Evolutionary conservation across 176 grass and related monocot species (phyloP).

Genomic region (Hordeum vulgare): DNA sequence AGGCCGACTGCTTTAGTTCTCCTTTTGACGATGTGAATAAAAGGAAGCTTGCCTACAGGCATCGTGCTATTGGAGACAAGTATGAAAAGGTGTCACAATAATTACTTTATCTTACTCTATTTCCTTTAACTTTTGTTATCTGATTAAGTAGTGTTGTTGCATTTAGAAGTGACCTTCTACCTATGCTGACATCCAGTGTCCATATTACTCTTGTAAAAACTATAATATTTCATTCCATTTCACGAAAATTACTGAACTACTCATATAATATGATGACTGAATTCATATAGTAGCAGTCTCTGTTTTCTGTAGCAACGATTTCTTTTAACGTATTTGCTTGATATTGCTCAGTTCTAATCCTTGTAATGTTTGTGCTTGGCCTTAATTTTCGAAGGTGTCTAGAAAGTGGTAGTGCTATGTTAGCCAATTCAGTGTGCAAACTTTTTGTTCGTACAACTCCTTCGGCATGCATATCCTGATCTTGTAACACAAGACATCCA

Average conservation of each 20-base stretch:
- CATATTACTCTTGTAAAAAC: background rate
- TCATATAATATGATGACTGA: background rate
- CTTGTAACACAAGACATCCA: background rate
- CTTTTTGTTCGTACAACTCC: background rate
- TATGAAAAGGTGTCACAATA: conserved; percentile 61
- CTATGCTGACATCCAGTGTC: background rate
- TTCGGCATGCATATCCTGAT: background rate
- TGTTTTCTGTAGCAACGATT: background rate
- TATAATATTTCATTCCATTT: conserved; percentile 13
- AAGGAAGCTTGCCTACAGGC: conserved; percentile 91
- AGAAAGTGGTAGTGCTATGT: background rate
- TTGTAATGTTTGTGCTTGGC: background rate
- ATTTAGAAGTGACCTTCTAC: conserved; percentile 3
- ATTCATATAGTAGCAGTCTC: background rate
- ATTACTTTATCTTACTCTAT: conserved; percentile 13
- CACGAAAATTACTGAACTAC: background rate
- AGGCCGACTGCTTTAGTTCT: conserved; percentile 61
- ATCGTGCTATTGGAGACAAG: conserved; percentile 71
- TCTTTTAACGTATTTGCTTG: background rate
- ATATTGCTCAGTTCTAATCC: background rate
- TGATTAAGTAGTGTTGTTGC: background rate
- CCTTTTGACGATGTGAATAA: conserved; percentile 81
- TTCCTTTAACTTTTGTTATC: conserved; percentile 14
- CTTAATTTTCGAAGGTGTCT: background rate
- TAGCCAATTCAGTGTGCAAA: background rate